A percentile compares a stretch with the other conserved stretches of the same genome.
phyloP scores from a whole-genome alignment of 2,329 filamentous ascomycete species.

The Ascomycota sp. region DNA sequence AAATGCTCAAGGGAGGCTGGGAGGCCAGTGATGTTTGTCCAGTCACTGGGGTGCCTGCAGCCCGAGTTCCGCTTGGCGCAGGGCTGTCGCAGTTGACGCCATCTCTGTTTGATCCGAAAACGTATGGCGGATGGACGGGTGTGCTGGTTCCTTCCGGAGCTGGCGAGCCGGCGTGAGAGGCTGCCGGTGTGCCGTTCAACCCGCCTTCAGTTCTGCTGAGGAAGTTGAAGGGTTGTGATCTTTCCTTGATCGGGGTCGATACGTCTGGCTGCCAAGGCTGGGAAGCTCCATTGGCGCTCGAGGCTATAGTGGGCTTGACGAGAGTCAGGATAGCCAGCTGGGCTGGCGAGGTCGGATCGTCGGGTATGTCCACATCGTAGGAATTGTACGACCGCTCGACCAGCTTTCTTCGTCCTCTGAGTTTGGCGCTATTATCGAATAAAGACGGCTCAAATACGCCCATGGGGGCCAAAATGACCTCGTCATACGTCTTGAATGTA shows the following conservation, averaged over 20 bases:
- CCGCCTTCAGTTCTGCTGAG: slow-evolving; percentile 43
- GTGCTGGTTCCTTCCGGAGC: slow-evolving; percentile 59
- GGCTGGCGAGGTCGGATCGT: slow-evolving; percentile 72
- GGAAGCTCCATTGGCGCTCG: slow-evolving; percentile 21
- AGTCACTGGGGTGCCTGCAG: slow-evolving; percentile 23
- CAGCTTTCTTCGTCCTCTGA: slow-evolving; percentile 58
- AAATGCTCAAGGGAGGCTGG: slow-evolving; percentile 22
- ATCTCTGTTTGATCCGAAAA: slow-evolving; percentile 31
- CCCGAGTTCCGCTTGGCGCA: slow-evolving; percentile 29
- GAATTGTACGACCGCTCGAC: slow-evolving; percentile 80
- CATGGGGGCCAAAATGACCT: slow-evolving; percentile 84
- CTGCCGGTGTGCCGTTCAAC: slow-evolving; percentile 54
- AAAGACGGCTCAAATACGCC: slow-evolving; percentile 76
- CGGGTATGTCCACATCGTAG: slow-evolving; percentile 71
- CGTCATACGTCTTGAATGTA: slow-evolving; percentile 91
- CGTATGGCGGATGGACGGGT: slow-evolving; percentile 34
- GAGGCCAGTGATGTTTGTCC: slow-evolving; percentile 11
- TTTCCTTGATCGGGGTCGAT: slow-evolving; percentile 41
- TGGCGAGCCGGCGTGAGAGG: slow-evolving; percentile 74
- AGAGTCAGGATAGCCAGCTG: slow-evolving; percentile 47
- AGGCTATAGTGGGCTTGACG: slow-evolving; percentile 36
- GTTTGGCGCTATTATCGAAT: slow-evolving; percentile 67
- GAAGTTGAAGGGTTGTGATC: slow-evolving; percentile 46
- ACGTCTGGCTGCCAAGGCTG: slow-evolving; percentile 22
- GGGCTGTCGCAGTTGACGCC: slow-evolving; percentile 27